Evolutionary conservation across 805 yeast genomes (phyloP), one percentile per base, ranked within the genome.

Genomic region (Yamadazyma kitorensis): DNA sequence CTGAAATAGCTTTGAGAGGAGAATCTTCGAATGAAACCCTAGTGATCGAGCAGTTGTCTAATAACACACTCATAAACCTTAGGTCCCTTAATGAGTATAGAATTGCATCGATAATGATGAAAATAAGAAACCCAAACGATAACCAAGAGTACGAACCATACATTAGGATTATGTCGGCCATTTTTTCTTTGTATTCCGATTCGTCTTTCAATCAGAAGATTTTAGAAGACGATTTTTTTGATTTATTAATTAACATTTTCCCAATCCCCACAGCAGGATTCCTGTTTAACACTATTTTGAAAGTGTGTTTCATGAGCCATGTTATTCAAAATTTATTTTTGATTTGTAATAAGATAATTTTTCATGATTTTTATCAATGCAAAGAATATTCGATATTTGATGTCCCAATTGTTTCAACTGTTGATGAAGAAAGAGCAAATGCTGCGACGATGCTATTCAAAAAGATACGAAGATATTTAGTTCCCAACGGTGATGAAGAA

Each of bases 1-100:
- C 75, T 6, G 96, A 86, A 47, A 75, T 85, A 9, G 60, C 82
- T 0, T 52, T 80, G 19, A 64, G 95, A 39, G 86, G 86, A 0
- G 49, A 58, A 1, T 45, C 61, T 1, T 55, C 68, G 10, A 46
- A 54, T 13, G 68, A 68, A 1, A 70, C 71, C 0, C 43, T 78
- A 9, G 50, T 83, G 0, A 58, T 78, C 2, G 65, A 68, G 25
- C 87, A 81, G 37, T 44, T 86, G 3, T 73, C 86, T 0, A 73
- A 78, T 45, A 87, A 82, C 41, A 57, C 72, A 1, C 45, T 85
- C 27, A 67, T 83, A 1, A 70, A 80, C 11, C 55, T 87, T 36
- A 59, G 93, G 37, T 70, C 74, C 3, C 46, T 59, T 28, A 56
- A 56, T 34, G 73, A 68, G 33, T 64, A 64, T 31, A 47, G 71